A percentile compares a stretch with the other conserved stretches of the same genome.
These are phyloP conservation scores for Flagelloscypha sp. DNA, from an alignment of 768 basidiomycete species.

Conservation along the genomic window DNA sequence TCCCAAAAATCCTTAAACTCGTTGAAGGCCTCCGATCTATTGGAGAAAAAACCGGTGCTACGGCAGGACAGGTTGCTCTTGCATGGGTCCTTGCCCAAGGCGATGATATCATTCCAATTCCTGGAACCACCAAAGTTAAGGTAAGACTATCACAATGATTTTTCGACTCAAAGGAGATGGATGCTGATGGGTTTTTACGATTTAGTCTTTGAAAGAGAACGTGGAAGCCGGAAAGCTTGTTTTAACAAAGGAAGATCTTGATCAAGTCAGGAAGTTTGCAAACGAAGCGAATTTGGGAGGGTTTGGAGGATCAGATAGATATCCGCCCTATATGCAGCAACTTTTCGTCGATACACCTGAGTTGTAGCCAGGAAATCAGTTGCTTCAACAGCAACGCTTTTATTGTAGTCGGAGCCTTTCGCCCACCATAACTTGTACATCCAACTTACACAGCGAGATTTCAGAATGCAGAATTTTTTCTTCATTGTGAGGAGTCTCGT, in stretches of 20 bases:
- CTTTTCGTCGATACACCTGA: conserved; percentile 28
- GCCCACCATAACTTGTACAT: too few relatives aligned
- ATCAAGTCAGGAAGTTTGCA: conserved; percentile 28
- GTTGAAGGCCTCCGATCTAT: conserved; percentile 27
- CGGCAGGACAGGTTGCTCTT: conserved; percentile 39
- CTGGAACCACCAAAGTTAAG: conserved; percentile 28
- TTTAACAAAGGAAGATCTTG: conserved; percentile 28
- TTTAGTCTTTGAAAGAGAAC: conserved; percentile 39
- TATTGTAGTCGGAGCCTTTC: too few relatives aligned
- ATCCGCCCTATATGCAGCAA: conserved; percentile 20
- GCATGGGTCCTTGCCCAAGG: conserved; percentile 45
- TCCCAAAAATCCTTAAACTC: conserved; percentile 39
- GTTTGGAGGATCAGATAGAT: conserved; percentile 23
- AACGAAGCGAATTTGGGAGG: conserved; percentile 22
- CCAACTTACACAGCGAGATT: too few relatives aligned
- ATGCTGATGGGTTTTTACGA: neutral
- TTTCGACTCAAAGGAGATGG: conserved; percentile 20
- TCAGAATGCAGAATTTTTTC: too few relatives aligned
- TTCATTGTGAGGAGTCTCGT: too few relatives aligned
- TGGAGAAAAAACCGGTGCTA: conserved; percentile 30
- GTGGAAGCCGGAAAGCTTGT: conserved; percentile 23
- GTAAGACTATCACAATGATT: neutral
- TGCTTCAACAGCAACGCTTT: too few relatives aligned
- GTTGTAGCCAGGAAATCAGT: too few relatives aligned
- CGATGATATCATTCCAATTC: conserved; percentile 38